Evolutionary conservation across 2,329 filamentous ascomycete species (phyloP).

Genomic region (Cladosporium sp.): DNA sequence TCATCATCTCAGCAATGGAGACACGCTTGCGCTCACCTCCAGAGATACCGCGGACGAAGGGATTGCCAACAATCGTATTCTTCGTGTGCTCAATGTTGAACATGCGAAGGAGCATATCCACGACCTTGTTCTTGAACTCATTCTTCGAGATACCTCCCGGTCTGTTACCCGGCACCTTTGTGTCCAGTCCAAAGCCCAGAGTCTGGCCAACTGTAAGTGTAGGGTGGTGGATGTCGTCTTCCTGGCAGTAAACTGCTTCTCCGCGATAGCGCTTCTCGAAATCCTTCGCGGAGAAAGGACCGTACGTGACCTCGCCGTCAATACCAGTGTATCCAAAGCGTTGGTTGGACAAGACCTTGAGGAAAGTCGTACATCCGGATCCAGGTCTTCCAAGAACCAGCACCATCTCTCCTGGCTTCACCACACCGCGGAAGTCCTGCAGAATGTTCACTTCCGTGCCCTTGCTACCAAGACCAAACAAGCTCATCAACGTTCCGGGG

Average conservation of each 20-base stretch:
- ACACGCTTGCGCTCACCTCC: constrained; percentile 48
- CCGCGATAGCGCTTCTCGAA: constrained; percentile 73
- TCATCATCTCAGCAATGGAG: constrained; percentile 51
- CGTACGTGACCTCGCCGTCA: constrained; percentile 73
- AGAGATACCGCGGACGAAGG: constrained; percentile 70
- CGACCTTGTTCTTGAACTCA: constrained; percentile 74
- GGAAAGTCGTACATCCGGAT: constrained; percentile 55
- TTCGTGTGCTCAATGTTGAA: constrained; percentile 91
- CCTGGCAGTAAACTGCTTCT: constrained; percentile 82
- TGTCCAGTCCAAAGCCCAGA: constrained; percentile 78
- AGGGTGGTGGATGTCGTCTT: constrained; percentile 82
- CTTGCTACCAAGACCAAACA: constrained; percentile 67
- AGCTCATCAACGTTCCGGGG: constrained; percentile 60
- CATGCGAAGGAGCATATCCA: constrained; percentile 78
- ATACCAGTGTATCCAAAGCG: constrained; percentile 61
- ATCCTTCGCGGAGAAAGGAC: constrained; percentile 68
- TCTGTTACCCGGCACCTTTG: constrained; percentile 79
- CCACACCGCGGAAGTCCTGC: constrained; percentile 64
- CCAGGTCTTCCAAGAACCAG: constrained; percentile 78
- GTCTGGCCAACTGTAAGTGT: constrained; percentile 88
- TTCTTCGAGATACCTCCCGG: constrained; percentile 70
- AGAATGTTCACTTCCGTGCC: constrained; percentile 72
- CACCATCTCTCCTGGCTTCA: constrained; percentile 84
- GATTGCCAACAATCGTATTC: constrained; percentile 81
- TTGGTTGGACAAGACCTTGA: constrained; percentile 57